These are phyloP conservation scores for Mallotus repandus DNA, from an alignment of 441 rosid species.

Conservation along the genomic window DNA sequence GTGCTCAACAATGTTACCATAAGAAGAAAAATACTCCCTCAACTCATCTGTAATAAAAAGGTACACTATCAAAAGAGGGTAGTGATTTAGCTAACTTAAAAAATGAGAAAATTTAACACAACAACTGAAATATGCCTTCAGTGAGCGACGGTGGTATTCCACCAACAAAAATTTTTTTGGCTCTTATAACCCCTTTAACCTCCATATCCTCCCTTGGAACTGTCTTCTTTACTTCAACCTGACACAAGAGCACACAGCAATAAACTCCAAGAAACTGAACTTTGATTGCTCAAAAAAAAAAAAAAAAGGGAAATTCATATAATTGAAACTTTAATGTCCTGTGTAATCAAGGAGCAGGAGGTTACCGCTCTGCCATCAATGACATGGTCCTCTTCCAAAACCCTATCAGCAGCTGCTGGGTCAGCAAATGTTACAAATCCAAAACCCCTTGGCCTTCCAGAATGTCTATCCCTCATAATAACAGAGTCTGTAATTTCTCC, in stretches of 20 bases:
- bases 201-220: constrained; percentile 79
- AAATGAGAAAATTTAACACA: not conserved
- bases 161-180: constrained; percentile 87
- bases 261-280: constrained; percentile 1
- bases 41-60: constrained; percentile 58
- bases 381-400: constrained; percentile 66
- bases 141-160: constrained; percentile 75
- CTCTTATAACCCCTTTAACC: constrained; percentile 52
- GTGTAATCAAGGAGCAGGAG: not conserved
- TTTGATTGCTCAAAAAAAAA: not conserved
- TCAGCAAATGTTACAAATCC: constrained; percentile 90
- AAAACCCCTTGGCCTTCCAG: constrained; percentile 89
- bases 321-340: not conserved
- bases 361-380: constrained; percentile 68
- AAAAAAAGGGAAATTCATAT: not conserved
- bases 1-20: constrained; percentile 66
- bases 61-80: not conserved
- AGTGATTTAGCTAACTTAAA: not conserved
- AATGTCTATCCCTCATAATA: constrained; percentile 79
- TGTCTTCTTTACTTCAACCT: constrained; percentile 94
- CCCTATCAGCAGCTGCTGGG: constrained; percentile 72
- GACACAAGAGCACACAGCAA: constrained; percentile 19
- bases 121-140: constrained; percentile 47
- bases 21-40: constrained; percentile 64
- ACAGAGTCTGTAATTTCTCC: constrained; percentile 88